These are phyloP conservation scores for Teunomyces cretensis DNA, from an alignment of 805 yeast genomes.

Conservation along the genomic window DNA sequence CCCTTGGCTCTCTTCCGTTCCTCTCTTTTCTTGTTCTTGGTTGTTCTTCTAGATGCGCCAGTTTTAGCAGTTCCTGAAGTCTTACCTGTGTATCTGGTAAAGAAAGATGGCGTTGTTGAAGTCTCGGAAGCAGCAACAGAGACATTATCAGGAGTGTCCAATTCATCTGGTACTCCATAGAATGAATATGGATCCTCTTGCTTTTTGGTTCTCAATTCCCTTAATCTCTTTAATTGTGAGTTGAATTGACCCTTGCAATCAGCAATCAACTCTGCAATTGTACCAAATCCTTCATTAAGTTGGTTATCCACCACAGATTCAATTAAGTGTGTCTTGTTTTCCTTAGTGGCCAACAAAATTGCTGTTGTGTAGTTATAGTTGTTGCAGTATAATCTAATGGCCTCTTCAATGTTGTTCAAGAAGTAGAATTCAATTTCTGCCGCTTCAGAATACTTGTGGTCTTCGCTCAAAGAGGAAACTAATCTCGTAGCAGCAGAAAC, in stretches of 20 bases:
- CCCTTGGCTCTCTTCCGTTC: slow-evolving; percentile 96
- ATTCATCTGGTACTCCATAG: slow-evolving; percentile 60
- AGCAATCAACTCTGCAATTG: slow-evolving; percentile 83
- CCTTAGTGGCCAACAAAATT: slow-evolving; percentile 56
- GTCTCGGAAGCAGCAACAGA: slow-evolving; percentile 94
- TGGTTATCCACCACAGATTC: slow-evolving; percentile 66
- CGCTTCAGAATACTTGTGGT: slow-evolving; percentile 74
- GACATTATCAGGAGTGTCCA: slow-evolving; percentile 86
- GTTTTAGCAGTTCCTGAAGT: slow-evolving; percentile 95
- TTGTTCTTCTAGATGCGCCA: slow-evolving; percentile 89
- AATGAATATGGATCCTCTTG: slow-evolving; percentile 81
- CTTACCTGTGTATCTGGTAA: slow-evolving; percentile 95
- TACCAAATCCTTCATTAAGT: slow-evolving; percentile 84
- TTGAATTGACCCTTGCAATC: slow-evolving; percentile 85
- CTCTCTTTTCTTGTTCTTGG: slow-evolving; percentile 90
- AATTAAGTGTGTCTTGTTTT: slow-evolving; percentile 45
- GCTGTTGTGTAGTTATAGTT: slow-evolving; percentile 77
- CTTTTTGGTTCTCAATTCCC: slow-evolving; percentile 84
- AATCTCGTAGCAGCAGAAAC: slow-evolving; percentile 57
- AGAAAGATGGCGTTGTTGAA: slow-evolving; percentile 87
- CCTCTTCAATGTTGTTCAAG: slow-evolving; percentile 58
- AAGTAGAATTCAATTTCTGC: slow-evolving; percentile 71
- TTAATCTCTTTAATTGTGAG: slow-evolving; percentile 79
- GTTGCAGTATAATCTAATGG: slow-evolving; percentile 70
- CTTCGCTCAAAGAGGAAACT: slow-evolving; percentile 58